Base-by-base conservation (phyloP, 176 grass and related monocot genomes). In the Avena sativa region DNA sequence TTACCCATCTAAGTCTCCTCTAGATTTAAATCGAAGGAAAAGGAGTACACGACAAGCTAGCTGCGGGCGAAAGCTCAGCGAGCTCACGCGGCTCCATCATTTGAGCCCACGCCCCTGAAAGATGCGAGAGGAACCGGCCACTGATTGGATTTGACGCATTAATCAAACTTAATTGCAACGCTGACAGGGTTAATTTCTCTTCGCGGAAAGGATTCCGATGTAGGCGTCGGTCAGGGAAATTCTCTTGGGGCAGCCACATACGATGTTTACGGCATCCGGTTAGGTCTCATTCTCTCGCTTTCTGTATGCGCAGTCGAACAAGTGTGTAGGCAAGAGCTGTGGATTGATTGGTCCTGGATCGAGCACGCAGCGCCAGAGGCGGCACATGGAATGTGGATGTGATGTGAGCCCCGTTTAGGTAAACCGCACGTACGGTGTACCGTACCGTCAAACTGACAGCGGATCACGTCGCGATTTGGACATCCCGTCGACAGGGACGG, bases 351-450 rank as follows among this genome's bases (percentile, higher is more conserved):
- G 56, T 62, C 63, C 21, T 75, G 51, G 72, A 75, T 75, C 72
- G 47, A 75, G 72, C 66, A 4, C 34, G n/a, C 53, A 17, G 96
- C 96, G 63, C 93, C 96, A 34, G 32, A 34, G 32, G 40, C 40
- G 40, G 40, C 40, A 43, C 40, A 43, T 43, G 40, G 40, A 43
- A 43, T 47, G 38, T 40, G 76, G 23, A 36, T 34, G 16, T 36
- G 23, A 36, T 34, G 16, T 36, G 67, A 70, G 15, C 8, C 5
- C 55, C 15, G 36, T 44, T 62, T 61, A 60, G 46, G 57, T 79
- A 62, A 9, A 5, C 51, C 57, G 55, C 34, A 61, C 26, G 34
- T 12, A 44, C 71, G 25, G 6, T 36, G 52, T 49, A 3, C 69
- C 19, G 69, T 50, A 50, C 71, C 21, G 12, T 74, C n/a, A 74